Conservation (phyloP, 768 basidiomycete genomes). For the Sistotremastrum suecicum region DNA sequence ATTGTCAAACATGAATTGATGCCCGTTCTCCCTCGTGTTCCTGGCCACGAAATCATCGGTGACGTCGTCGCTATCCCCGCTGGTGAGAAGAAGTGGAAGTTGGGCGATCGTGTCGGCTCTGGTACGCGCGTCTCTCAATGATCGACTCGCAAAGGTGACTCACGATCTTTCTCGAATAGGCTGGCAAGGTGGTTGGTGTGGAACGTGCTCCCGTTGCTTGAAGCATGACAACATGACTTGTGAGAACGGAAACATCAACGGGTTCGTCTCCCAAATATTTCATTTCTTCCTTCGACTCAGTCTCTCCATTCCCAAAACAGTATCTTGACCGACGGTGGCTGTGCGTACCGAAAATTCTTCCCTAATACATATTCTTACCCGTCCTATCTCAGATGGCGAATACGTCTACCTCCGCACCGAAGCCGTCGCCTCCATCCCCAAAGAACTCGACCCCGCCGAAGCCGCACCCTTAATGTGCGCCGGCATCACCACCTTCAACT, state of each 20-base stretch:
- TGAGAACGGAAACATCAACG: slow-evolving; percentile 10
- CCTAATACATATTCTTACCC: no score
- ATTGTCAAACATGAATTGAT: no score
- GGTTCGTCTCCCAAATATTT: background rate
- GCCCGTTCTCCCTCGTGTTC: background rate
- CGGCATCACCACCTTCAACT: slow-evolving; percentile 18
- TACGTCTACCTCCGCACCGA: background rate
- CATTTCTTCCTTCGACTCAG: no score
- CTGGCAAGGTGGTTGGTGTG: slow-evolving; percentile 16
- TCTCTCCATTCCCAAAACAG: background rate
- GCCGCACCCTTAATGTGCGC: slow-evolving; percentile 20
- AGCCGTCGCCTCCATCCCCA: slow-evolving; percentile 13
- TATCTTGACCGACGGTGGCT: background rate
- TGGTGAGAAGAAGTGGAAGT: slow-evolving; percentile 9
- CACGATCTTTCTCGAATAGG: slow-evolving; percentile 2
- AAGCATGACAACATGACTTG: slow-evolving; percentile 15
- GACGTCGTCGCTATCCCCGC: slow-evolving; percentile 11
- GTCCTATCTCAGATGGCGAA: no score
- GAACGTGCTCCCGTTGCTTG: slow-evolving; percentile 13
- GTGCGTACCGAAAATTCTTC: no score
- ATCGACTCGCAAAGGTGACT: no score
- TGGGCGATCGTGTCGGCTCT: slow-evolving; percentile 17
- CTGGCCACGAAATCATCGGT: slow-evolving; percentile 18
- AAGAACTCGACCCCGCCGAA: slow-evolving; percentile 13
- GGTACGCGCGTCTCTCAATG: no score